phyloP scores from a whole-genome alignment of 129 eudicot species.

The Chrysanthemum lavandulifolium region DNA sequence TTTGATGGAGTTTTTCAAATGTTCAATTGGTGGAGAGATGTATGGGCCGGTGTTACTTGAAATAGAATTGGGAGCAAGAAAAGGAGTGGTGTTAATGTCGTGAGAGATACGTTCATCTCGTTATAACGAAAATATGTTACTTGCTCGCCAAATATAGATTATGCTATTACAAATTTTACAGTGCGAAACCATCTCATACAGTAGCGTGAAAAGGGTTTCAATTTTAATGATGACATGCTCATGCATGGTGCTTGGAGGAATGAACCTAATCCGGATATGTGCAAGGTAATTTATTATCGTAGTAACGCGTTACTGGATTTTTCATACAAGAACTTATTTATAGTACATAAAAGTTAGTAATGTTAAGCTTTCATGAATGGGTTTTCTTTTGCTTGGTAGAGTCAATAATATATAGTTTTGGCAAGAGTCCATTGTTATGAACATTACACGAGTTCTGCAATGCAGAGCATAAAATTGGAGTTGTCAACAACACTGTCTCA shows the following conservation, averaged over 20 bases:
- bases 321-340: neutral
- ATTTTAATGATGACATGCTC: constrained; percentile 84
- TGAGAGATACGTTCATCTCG: constrained; percentile 49
- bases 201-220: constrained; percentile 88
- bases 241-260: constrained; percentile 99
- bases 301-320: neutral
- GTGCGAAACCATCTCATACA: constrained; percentile 50
- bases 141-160: constrained; percentile 10
- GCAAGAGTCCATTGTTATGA: neutral
- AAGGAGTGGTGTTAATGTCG: constrained; percentile 51
- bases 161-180: constrained; percentile 29
- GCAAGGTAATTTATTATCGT: constrained; percentile 60
- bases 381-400: neutral
- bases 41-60: constrained; percentile 92
- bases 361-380: constrained; percentile 6
- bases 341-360: constrained; percentile 2
- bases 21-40: constrained; percentile 89
- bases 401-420: neutral
- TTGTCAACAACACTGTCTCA: neutral
- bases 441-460: neutral
- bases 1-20: constrained; percentile 95
- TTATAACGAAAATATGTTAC: constrained; percentile 10
- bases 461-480: neutral
- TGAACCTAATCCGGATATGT: constrained; percentile 88
- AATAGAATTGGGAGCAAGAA: constrained; percentile 83